These are phyloP conservation scores for Fusarium sp. DNA, from an alignment of 2,329 filamentous ascomycete species.

Conservation along the genomic window DNA sequence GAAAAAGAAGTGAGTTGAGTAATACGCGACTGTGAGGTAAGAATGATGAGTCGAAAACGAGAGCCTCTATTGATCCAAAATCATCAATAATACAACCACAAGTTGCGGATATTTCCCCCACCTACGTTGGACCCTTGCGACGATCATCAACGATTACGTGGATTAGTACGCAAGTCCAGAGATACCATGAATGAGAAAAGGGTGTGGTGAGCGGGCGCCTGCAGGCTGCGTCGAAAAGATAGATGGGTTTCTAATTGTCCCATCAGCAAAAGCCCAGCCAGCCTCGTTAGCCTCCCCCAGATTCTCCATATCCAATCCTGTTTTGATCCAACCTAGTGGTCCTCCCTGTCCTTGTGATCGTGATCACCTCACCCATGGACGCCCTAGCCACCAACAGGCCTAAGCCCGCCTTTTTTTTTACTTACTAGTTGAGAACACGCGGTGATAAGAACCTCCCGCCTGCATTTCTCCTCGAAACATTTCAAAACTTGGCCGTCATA, in stretches of 20 bases:
- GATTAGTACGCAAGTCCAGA: slow-evolving; percentile 18
- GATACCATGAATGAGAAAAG: slow-evolving; percentile 23
- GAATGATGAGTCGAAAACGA: slow-evolving; percentile 39
- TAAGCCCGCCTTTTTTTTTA: slow-evolving; percentile 10
- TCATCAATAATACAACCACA: not conserved
- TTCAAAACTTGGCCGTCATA: slow-evolving; percentile 14
- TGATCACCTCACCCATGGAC: slow-evolving; percentile 27
- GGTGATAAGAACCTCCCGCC: slow-evolving; percentile 16
- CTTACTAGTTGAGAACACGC: not conserved
- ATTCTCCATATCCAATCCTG: slow-evolving; percentile 29
- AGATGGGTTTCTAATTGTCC: slow-evolving; percentile 26
- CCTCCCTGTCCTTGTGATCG: slow-evolving; percentile 35
- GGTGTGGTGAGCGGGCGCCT: slow-evolving; percentile 27
- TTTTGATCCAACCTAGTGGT: slow-evolving; percentile 29
- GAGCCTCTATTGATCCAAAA: slow-evolving; percentile 15
- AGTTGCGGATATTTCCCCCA: slow-evolving; percentile 4
- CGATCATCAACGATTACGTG: slow-evolving; percentile 39
- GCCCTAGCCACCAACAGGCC: slow-evolving; percentile 24
- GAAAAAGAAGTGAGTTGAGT: slow-evolving; percentile 16
- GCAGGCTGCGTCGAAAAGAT: slow-evolving; percentile 1
- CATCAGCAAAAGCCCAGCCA: slow-evolving; percentile 14
- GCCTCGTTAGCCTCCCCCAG: slow-evolving; percentile 20
- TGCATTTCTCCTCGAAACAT: not conserved
- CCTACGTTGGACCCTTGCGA: slow-evolving; percentile 20
- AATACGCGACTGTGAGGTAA: slow-evolving; percentile 23